A percentile compares a stretch with the other conserved stretches of the same genome.
Evolutionary conservation across 1,139 yeast genomes (phyloP).

Genomic region (Suhomyces terraborum): DNA sequence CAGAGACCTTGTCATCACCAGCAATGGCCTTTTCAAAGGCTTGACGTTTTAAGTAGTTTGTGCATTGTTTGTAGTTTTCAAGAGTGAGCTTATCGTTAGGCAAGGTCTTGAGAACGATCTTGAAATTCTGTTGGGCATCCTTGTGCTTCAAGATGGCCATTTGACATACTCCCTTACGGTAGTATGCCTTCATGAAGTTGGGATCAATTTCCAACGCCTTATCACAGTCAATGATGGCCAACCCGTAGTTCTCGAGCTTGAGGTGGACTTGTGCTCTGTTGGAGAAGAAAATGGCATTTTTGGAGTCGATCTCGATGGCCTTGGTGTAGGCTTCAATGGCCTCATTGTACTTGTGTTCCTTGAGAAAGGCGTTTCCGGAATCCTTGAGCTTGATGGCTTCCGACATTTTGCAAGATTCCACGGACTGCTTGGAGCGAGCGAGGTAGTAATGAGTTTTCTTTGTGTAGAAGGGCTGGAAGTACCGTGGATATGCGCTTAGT

Average conservation of each 20-base stretch:
- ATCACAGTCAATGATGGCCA: conserved; percentile 77
- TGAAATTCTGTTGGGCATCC: conserved; percentile 73
- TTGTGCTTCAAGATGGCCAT: conserved; percentile 76
- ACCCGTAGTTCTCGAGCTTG: conserved; percentile 82
- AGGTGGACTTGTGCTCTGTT: conserved; percentile 91
- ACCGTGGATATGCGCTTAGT: neutral
- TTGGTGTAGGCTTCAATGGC: conserved; percentile 73
- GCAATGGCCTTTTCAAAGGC: conserved; percentile 90
- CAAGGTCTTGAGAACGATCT: conserved; percentile 57
- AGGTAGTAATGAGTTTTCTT: too few species aligned
- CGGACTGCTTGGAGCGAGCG: too few species aligned
- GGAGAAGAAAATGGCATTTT: conserved; percentile 80
- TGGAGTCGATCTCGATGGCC: conserved; percentile 72
- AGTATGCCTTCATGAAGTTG: conserved; percentile 71
- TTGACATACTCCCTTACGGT: conserved; percentile 80
- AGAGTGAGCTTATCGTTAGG: conserved; percentile 75
- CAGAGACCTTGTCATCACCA: conserved; percentile 48
- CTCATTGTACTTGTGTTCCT: conserved; percentile 59
- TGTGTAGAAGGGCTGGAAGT: too few species aligned
- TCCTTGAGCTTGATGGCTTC: conserved; percentile 59
- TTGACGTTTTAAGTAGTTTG: conserved; percentile 64
- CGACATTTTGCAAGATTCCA: conserved; percentile 8
- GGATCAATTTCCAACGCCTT: conserved; percentile 70
- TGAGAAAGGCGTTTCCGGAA: conserved; percentile 72
- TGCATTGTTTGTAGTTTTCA: conserved; percentile 64